A percentile compares a stretch with the other conserved stretches of the same genome.
Conservation (phyloP, 2,329 filamentous ascomycete species). For the Sclerotinia minor region DNA sequence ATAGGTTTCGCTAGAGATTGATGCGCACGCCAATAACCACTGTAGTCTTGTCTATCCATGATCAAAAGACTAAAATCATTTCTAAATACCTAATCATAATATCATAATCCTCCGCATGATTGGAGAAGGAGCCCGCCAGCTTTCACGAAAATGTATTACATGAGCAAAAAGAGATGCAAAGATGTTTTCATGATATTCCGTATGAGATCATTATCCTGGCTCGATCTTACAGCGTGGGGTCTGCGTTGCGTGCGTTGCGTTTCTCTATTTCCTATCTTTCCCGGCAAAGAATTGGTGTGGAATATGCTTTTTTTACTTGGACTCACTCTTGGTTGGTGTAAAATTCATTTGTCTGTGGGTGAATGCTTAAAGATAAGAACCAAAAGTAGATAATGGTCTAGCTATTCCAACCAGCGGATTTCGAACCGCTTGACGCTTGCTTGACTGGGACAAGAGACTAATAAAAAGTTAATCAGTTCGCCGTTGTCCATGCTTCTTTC, state of each 20-base stretch:
- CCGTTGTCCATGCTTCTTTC: background rate
- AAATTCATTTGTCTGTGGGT: background rate
- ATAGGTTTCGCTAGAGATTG: constrained; percentile 19
- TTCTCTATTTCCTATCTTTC: background rate
- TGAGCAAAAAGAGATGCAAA: background rate
- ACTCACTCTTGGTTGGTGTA: background rate
- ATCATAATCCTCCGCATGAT: background rate
- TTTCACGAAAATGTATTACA: constrained; percentile 1
- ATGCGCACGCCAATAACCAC: background rate
- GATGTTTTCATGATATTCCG: background rate
- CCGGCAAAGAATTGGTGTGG: background rate
- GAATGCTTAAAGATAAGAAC: constrained; percentile 10
- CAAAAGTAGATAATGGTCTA: background rate
- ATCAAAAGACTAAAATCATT: constrained; percentile 10
- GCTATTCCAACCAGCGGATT: background rate
- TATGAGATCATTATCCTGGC: constrained; percentile 14
- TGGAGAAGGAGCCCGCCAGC: background rate
- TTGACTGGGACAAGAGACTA: constrained; percentile 2
- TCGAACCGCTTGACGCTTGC: background rate
- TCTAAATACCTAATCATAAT: background rate
- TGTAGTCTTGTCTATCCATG: no score
- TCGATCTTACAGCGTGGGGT: constrained; percentile 10
- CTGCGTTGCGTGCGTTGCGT: background rate
- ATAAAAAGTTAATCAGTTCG: constrained; percentile 6
- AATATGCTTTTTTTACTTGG: background rate